Base-by-base conservation (phyloP, 805 yeast species). In the Wilhelminamyces savonicus region DNA sequence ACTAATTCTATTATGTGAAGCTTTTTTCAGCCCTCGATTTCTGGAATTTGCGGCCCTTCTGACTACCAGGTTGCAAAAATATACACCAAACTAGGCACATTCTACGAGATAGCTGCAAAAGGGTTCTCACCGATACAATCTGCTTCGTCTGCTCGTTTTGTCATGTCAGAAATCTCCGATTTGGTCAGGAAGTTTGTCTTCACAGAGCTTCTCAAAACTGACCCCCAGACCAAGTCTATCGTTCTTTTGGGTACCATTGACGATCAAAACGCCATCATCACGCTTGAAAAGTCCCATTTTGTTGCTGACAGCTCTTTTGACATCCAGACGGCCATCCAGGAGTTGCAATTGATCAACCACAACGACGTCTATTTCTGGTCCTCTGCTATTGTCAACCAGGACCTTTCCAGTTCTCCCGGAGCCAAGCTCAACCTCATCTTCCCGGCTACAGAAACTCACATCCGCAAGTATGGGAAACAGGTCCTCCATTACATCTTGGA, bases 361-460 rank as follows among this genome's bases (percentile, higher is more conserved):
- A 92, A 90, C 52, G 97, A 86, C 44, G 77, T 88, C 1, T 90
- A 90, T 48, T 69, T 69, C 37, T 90, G 97, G 97, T 84, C 85
- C 10, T 52, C 72, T 26, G 73, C 74, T 1, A 52, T 69, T 1
- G 40, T 81, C 24, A 42, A 43, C 3, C 79, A 74, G 38, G 61
- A 68, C 27, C 36, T 75, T n/a, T 61, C 58, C 0, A 40, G 43
- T 0, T 43, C 43, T 4, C 84, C 94, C 1, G 69, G 76, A 1
- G 78, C 79, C 11, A 87, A 88, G 47, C 44, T 85, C 32, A 86
- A 81, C 42, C 43, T 90, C 32, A 78, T 90, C 16, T 86, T 74
- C 52, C 98, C 98, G 2, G 97, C 97, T 1, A 82, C 96, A 0
- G 78, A 75, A 27, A 73, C 78, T 3, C 98, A 92, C 51, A 76